These are phyloP conservation scores for Selaginella moellendorffii DNA, from an alignment of 75 land plant species.

Conservation along the genomic window DNA sequence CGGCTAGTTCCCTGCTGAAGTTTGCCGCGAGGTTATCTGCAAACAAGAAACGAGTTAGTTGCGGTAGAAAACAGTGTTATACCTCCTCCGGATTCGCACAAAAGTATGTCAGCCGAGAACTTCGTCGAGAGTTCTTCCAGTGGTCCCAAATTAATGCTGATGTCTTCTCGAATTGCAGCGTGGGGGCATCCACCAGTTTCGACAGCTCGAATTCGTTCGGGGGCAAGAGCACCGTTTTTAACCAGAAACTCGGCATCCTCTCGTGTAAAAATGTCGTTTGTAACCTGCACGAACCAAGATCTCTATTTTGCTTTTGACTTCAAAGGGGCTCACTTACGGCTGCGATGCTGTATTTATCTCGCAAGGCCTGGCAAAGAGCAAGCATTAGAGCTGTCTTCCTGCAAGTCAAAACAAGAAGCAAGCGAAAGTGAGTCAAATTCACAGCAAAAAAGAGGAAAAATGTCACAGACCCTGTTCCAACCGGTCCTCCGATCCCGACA, in stretches of 20 bases:
- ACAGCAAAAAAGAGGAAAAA: neutral
- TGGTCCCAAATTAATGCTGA: constrained; percentile 95
- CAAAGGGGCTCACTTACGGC: constrained; percentile 44
- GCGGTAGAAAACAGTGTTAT: neutral
- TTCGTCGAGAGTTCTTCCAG: constrained; percentile 85
- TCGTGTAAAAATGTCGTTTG: constrained; percentile 96
- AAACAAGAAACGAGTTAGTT: neutral
- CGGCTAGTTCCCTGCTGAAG: constrained; percentile 96
- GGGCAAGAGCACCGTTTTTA: constrained; percentile 93
- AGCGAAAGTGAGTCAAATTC: neutral
- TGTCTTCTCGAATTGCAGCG: constrained; percentile 98
- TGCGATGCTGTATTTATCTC: constrained; percentile 95
- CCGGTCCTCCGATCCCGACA: constrained; percentile 97
- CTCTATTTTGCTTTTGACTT: neutral
- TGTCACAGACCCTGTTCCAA: constrained; percentile 71
- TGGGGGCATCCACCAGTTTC: constrained; percentile 99
- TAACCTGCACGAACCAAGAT: constrained; percentile 40
- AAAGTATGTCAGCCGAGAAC: constrained; percentile 67
- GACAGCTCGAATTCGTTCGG: constrained; percentile 88
- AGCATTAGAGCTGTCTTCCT: constrained; percentile 98
- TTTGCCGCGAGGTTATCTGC: constrained; percentile 94
- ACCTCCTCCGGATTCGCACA: constrained; percentile 99
- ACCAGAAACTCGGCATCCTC: constrained; percentile 97
- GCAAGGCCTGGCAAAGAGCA: constrained; percentile 59
- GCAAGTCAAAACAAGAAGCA: constrained; percentile 6